Evolutionary conservation across 2,329 filamentous ascomycete species (phyloP).

Genomic region (Neopestalotiopsis rosae): DNA sequence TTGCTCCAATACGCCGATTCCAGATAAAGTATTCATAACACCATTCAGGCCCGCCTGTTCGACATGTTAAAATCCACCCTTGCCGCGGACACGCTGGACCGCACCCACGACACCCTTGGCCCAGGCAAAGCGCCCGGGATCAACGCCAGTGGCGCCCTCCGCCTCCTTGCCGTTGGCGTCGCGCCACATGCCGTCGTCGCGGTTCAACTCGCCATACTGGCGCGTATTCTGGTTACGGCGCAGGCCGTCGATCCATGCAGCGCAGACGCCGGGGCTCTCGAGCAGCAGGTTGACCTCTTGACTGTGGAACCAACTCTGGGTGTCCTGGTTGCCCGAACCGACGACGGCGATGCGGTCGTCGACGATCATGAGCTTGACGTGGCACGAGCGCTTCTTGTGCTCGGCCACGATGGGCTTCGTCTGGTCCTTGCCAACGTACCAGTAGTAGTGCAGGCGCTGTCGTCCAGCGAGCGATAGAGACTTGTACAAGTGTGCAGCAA

Average conservation of each 20-base stretch:
- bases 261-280: slow-evolving; percentile 66
- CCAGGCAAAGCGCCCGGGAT: slow-evolving; percentile 47
- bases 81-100: slow-evolving; percentile 33
- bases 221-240: slow-evolving; percentile 71
- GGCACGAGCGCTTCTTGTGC: slow-evolving; percentile 71
- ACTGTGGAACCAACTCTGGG: slow-evolving; percentile 78
- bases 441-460: slow-evolving; percentile 63
- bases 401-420: slow-evolving; percentile 68
- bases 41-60: not conserved
- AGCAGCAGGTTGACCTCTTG: slow-evolving; percentile 81
- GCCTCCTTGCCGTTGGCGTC: slow-evolving; percentile 52
- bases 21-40: not conserved
- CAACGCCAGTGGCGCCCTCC: slow-evolving; percentile 54
- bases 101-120: slow-evolving; percentile 33
- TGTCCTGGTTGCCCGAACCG: slow-evolving; percentile 81
- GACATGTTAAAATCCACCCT: slow-evolving; percentile 31
- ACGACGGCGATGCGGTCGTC: slow-evolving; percentile 73
- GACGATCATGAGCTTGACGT: slow-evolving; percentile 79
- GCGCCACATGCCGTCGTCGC: slow-evolving; percentile 67
- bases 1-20: no score
- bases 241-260: slow-evolving; percentile 65
- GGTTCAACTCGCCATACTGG: slow-evolving; percentile 57
- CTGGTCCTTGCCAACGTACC: slow-evolving; percentile 79
- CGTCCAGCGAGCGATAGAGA: slow-evolving; percentile 55
- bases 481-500: slow-evolving; percentile 63